These are phyloP conservation scores for Carpinus viminea DNA, from an alignment of 306 rosid genomes.

Conservation along the genomic window DNA sequence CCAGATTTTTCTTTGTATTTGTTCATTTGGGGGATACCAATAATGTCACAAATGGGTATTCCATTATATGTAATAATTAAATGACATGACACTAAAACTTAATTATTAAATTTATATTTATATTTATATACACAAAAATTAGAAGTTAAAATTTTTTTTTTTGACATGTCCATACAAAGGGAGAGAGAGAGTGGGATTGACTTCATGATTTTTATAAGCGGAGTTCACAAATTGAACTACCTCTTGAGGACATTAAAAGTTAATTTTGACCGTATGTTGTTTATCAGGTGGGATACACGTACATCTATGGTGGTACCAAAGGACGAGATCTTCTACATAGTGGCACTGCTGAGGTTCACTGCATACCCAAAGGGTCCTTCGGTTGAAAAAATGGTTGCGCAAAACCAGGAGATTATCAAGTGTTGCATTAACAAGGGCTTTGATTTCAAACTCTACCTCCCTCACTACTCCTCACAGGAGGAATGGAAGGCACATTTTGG, in stretches of 20 bases:
- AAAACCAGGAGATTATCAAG: conserved; percentile 65
- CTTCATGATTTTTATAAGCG: too few species aligned
- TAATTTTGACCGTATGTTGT: not conserved
- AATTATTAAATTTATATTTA: too few species aligned
- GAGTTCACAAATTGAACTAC: too few species aligned
- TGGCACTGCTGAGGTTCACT: conserved; percentile 75
- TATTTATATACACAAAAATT: too few species aligned
- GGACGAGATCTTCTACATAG: conserved; percentile 79
- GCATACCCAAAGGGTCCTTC: conserved; percentile 58
- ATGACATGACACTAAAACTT: too few species aligned
- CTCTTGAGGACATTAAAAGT: too few species aligned
- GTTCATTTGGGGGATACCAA: not conserved
- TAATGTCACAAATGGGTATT: too few species aligned
- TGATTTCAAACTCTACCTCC: conserved; percentile 82
- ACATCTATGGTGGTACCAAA: conserved; percentile 75
- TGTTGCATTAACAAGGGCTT: conserved; percentile 45
- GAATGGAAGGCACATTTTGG: conserved; percentile 85
- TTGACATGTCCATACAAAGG: too few species aligned
- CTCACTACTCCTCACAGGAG: conserved; percentile 69
- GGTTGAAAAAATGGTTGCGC: conserved; percentile 49
- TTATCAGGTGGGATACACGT: conserved; percentile 81
- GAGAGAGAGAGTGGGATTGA: too few species aligned
- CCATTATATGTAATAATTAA: too few species aligned
- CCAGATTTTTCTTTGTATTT: not conserved
- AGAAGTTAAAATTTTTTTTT: too few species aligned